A percentile compares a stretch with the other conserved stretches of the same genome.
Evolutionary conservation across 495 filamentous ascomycete genomes (phyloP).

Genomic region (Neurospora hispaniola): DNA sequence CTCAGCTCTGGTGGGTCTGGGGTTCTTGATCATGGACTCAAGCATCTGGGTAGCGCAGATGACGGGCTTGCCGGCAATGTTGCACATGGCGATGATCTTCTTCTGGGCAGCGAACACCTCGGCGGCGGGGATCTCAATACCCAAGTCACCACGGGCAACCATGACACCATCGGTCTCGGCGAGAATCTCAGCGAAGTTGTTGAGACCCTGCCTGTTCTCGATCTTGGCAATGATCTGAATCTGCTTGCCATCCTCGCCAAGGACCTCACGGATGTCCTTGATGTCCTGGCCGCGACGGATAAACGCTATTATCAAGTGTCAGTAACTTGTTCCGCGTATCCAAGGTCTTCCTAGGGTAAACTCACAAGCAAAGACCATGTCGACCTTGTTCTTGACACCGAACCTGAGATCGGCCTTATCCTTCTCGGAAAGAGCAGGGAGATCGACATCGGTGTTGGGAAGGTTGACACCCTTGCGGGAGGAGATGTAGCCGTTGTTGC

Average conservation of each 20-base stretch:
- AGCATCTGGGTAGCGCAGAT: constrained; percentile 74
- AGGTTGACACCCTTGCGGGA: constrained; percentile 98
- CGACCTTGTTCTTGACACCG: constrained; percentile 93
- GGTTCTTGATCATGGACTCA: constrained; percentile 99
- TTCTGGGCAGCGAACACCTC: constrained; percentile 99
- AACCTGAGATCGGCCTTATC: constrained; percentile 87
- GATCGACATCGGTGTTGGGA: constrained; percentile 95
- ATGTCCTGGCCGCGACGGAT: constrained; percentile 91
- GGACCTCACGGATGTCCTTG: constrained; percentile 76
- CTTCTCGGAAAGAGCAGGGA: constrained; percentile 96
- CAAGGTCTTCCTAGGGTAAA: not conserved
- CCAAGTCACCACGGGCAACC: constrained; percentile 97
- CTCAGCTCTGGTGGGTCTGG: constrained; percentile 92
- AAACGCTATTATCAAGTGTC: constrained; percentile 43
- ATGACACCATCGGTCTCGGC: constrained; percentile 97
- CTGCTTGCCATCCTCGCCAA: constrained; percentile 85
- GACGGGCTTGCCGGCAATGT: constrained; percentile 95
- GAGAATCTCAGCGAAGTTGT: constrained; percentile 98
- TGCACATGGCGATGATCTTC: constrained; percentile 99
- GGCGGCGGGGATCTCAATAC: constrained; percentile 95
- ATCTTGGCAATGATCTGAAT: constrained; percentile 99
- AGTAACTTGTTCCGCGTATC: not conserved
- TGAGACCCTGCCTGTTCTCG: constrained; percentile 93
- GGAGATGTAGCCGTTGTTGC: constrained; percentile 97
- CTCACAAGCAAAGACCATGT: constrained; percentile 89